Evolutionary conservation across 371 early-diverging fungal species (phyloP).

Genomic region (Nematocida displodere): DNA sequence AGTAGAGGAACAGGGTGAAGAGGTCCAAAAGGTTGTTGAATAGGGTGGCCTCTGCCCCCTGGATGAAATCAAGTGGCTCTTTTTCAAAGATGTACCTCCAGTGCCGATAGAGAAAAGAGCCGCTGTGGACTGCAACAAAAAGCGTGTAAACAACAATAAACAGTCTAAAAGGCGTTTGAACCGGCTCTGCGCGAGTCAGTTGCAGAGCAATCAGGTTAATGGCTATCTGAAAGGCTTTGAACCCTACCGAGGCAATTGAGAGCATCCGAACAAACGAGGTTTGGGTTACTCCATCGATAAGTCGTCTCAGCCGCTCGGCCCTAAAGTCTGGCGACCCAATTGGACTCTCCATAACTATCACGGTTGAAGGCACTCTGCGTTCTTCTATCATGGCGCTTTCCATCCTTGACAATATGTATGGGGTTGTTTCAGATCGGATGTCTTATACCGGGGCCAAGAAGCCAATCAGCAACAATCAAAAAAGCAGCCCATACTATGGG

Average conservation of each 20-base stretch:
- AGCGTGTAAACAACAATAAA: constrained; percentile 64
- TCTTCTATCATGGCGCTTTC: constrained; percentile 20
- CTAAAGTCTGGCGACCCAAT: constrained; percentile 45
- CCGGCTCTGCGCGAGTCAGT: constrained; percentile 55
- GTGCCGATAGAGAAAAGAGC: constrained; percentile 62
- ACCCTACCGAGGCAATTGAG: constrained; percentile 26
- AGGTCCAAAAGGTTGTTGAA: constrained; percentile 65
- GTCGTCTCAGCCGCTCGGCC: constrained; percentile 35
- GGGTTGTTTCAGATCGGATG: not conserved
- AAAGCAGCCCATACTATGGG: too few relatives aligned
- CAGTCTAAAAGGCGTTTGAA: constrained; percentile 61
- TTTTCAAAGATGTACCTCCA: constrained; percentile 60
- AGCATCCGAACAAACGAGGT: constrained; percentile 47
- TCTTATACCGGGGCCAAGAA: not conserved
- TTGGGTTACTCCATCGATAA: constrained; percentile 47
- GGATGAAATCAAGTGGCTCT: constrained; percentile 63
- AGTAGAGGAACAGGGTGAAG: constrained; percentile 65
- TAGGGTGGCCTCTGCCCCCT: constrained; percentile 63
- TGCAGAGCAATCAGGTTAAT: constrained; percentile 51
- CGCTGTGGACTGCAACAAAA: constrained; percentile 54
- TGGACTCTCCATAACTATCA: constrained; percentile 45
- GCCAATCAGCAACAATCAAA: not conserved
- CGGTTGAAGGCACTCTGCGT: constrained; percentile 10
- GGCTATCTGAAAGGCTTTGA: constrained; percentile 59
- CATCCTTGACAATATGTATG: constrained; percentile 8